Conservation (phyloP, 2,329 filamentous ascomycete species). For the Xylaria sp. region DNA sequence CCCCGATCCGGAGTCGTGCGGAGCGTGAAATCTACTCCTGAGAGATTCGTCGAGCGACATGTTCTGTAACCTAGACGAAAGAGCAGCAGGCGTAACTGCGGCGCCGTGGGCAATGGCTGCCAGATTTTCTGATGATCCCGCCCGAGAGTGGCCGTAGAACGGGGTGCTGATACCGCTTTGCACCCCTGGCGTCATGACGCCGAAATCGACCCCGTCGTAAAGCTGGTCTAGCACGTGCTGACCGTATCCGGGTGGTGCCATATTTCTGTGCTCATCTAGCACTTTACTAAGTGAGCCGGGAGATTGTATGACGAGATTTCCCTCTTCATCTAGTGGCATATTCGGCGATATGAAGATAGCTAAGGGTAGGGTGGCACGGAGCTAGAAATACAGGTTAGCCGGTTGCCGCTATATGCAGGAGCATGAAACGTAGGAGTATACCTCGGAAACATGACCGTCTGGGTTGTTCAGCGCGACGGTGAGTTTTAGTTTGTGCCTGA, state of each 20-base stretch:
- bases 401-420: conserved; percentile 9
- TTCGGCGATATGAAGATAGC: conserved; percentile 96
- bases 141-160: conserved; percentile 71
- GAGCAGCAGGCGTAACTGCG: conserved; percentile 56
- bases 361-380: conserved; percentile 87
- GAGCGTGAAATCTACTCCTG: conserved; percentile 52
- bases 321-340: conserved; percentile 84
- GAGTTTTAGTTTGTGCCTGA: conserved; percentile 90
- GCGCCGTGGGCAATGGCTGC: conserved; percentile 58
- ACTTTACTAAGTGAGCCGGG: conserved; percentile 55
- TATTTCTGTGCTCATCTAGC: conserved; percentile 47
- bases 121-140: conserved; percentile 83
- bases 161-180: conserved; percentile 82
- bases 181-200: conserved; percentile 70
- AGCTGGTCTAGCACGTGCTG: conserved; percentile 88
- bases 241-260: conserved; percentile 91
- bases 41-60: conserved; percentile 60
- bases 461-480: conserved; percentile 92
- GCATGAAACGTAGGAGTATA: conserved; percentile 46
- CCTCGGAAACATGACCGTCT: conserved; percentile 91
- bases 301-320: conserved; percentile 72
- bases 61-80: conserved; percentile 72
- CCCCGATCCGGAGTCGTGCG: conserved; percentile 51
- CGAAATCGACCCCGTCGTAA: conserved; percentile 85
- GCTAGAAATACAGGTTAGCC: conserved; percentile 50